Evolutionary conservation across 257 asterid species (phyloP).

Genomic region (Solanum tarijense): DNA sequence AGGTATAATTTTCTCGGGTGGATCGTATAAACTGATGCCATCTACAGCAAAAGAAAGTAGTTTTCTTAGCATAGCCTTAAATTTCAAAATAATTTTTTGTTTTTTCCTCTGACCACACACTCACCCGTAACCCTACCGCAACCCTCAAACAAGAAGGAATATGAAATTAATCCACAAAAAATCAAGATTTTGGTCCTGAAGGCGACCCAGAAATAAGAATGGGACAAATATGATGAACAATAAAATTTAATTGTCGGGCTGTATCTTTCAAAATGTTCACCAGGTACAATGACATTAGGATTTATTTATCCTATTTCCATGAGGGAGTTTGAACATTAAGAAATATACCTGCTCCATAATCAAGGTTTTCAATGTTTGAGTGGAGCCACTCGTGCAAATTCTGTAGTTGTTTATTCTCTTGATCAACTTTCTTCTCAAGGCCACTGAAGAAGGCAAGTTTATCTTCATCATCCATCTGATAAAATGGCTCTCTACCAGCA

Average conservation of each 20-base stretch:
- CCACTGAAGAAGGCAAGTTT: constrained; percentile 66
- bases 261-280: not conserved
- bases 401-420: constrained; percentile 54
- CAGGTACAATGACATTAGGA: not conserved
- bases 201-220: not conserved
- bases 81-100: not conserved
- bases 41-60: constrained; percentile 25
- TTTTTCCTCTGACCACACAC: not conserved
- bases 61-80: not conserved
- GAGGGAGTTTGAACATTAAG: not conserved
- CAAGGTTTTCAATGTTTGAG: constrained; percentile 88
- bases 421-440: constrained; percentile 81
- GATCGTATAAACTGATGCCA: constrained; percentile 83
- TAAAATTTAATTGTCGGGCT: not conserved
- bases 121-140: not conserved
- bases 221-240: not conserved
- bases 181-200: not conserved
- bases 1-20: constrained; percentile 80
- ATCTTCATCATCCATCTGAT: constrained; percentile 61
- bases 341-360: constrained; percentile 82
- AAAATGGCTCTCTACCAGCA: constrained; percentile 91
- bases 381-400: constrained; percentile 79
- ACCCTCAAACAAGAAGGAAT: not conserved
- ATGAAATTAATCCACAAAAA: not conserved
- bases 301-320: not conserved